Percentiles rank a stretch among this genome's conserved stretches.
phyloP scores from a whole-genome alignment of 2,329 filamentous ascomycete species.

The Microthyrium microscopicum region DNA sequence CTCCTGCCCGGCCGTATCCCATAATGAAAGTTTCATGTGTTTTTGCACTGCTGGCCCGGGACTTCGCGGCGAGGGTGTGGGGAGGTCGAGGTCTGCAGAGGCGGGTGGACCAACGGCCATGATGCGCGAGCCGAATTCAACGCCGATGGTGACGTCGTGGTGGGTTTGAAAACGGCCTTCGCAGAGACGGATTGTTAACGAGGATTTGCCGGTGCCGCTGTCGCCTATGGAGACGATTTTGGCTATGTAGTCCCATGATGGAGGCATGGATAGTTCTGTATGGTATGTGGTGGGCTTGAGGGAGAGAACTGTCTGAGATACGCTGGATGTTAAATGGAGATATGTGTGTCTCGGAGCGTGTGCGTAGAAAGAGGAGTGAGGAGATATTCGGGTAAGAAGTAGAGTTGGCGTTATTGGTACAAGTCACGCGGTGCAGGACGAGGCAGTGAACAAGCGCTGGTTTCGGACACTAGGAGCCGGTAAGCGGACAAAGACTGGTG shows the following conservation, averaged over 20 bases:
- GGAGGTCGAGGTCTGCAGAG: conserved; percentile 37
- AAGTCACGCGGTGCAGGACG: neutral
- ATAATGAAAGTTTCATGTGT: conserved; percentile 88
- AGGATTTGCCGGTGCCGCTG: conserved; percentile 87
- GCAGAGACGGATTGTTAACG: conserved; percentile 83
- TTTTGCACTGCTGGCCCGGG: conserved; percentile 27
- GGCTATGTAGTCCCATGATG: conserved; percentile 95
- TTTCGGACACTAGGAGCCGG: neutral
- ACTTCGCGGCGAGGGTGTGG: conserved; percentile 2
- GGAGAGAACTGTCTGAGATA: conserved; percentile 1
- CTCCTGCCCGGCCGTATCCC: conserved; percentile 94
- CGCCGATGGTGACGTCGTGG: conserved; percentile 94
- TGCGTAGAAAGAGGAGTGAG: neutral
- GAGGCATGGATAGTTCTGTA: conserved; percentile 23
- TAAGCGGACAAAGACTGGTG: too few species aligned
- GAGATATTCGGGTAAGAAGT: neutral
- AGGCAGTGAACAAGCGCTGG: neutral
- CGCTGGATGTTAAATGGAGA: neutral
- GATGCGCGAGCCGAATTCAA: conserved; percentile 88
- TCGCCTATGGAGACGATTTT: conserved; percentile 98
- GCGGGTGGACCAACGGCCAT: conserved; percentile 79
- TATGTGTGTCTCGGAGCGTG: neutral
- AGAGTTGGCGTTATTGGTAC: neutral
- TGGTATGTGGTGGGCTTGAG: conserved; percentile 7
- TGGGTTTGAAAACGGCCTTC: conserved; percentile 88